Base-by-base conservation (phyloP, 495 filamentous ascomycete species). In the Talaromyces ruber region DNA sequence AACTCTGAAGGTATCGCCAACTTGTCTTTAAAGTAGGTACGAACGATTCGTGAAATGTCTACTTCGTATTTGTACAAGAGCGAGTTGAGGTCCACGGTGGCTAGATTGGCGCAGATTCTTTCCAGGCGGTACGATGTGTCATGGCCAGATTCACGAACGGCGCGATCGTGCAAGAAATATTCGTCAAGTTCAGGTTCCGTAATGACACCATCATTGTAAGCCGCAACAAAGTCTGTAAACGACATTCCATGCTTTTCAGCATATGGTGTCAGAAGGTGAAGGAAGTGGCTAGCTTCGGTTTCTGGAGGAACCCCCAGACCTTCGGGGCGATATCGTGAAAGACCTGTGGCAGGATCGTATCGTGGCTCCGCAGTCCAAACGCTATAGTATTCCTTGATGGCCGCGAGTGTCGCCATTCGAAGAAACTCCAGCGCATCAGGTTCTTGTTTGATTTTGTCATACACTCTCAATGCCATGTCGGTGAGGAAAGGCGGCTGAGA, bases 401-500 rank as follows among this genome's bases (percentile, higher is more conserved):
- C 95, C 6, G 94, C 94, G 8, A 97, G 80, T 14, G 89, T 88
- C 2, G 92, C 84, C 21, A 80, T 82, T 14, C 82, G 81, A 59
- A 98, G 81, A 71, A 97, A 96, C 0, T 95, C 90, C 32, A 81
- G 62, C 2, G 92, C 82, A 47, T 82, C 88, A 0, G 86, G 84
- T 65, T 96, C 89, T 62, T 87, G 83, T 74, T 88, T 87, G 64
- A 97, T 98, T 61, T 86, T 86, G 61, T 95, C 89, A 67, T 92
- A 98, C 3, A 92, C 88, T 26, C 89, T 86, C 54, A 97, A 78
- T 6, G 95, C 91, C 90, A 98, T 96, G 75, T 98, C 95, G 25
- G 95, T 98, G 52, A 98, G 78, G 76, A 98, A 98, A 21, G 94
- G 95, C 1, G 94, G 94, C 74, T 98, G 94, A 0, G 95, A 94